Evolutionary conservation across 305 asterid species (phyloP).

Genomic region (Solanum hybrid): DNA sequence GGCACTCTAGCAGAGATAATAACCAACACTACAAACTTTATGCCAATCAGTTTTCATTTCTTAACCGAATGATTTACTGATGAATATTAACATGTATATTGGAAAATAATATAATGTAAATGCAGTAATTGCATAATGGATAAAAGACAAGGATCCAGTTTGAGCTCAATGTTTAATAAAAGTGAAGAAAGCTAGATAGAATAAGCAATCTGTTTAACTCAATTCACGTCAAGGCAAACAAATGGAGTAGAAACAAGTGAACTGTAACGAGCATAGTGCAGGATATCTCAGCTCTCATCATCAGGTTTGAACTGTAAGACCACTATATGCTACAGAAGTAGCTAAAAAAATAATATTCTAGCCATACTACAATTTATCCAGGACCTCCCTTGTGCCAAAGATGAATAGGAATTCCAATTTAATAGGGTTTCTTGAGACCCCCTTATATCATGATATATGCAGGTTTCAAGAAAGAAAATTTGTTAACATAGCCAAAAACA

Average conservation of each 20-base stretch:
- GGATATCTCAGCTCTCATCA: neutral
- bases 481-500: neutral
- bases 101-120: neutral
- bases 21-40: neutral
- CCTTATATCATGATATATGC: neutral
- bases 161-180: neutral
- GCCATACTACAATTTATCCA: neutral
- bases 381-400: neutral
- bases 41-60: neutral
- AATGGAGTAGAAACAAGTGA: neutral
- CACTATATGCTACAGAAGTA: neutral
- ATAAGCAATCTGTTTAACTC: neutral
- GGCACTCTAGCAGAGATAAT: neutral
- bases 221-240: neutral
- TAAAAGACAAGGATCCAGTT: neutral
- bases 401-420: neutral
- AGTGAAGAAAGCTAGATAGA: neutral
- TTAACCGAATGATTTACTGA: neutral
- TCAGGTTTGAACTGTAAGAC: neutral
- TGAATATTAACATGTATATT: neutral
- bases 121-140: neutral
- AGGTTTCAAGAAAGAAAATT: neutral
- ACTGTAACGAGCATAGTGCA: neutral
- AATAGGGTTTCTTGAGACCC: neutral
- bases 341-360: neutral